These are phyloP conservation scores for Naegleria fowleri DNA, from an alignment of 208 protist genomes.

Conservation along the genomic window DNA sequence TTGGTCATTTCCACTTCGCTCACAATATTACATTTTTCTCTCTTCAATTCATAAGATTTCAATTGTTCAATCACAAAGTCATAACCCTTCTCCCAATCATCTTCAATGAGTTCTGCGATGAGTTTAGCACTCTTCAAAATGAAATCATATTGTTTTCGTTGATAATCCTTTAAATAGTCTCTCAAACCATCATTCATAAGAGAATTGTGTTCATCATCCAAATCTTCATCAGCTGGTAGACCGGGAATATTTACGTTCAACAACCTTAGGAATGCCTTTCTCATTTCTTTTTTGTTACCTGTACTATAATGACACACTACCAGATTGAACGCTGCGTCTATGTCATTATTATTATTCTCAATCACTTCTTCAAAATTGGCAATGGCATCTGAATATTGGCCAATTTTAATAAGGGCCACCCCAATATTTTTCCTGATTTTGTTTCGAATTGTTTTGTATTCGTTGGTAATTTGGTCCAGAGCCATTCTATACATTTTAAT, in stretches of 20 bases:
- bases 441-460: conserved; percentile 79
- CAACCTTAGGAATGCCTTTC: conserved; percentile 77
- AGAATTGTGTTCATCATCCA: conserved; percentile 73
- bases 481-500: conserved; percentile 94
- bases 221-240: conserved; percentile 61
- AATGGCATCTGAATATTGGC: conserved; percentile 91
- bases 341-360: conserved; percentile 71
- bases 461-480: conserved; percentile 81
- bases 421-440: conserved; percentile 91
- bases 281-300: conserved; percentile 85
- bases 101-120: conserved; percentile 84
- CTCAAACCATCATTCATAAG: conserved; percentile 69
- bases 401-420: conserved; percentile 88
- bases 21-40: conserved; percentile 50
- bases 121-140: conserved; percentile 82
- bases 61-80: conserved; percentile 87
- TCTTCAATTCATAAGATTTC: conserved; percentile 72
- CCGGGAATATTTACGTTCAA: conserved; percentile 63
- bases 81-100: conserved; percentile 80
- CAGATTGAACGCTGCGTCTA: conserved; percentile 85
- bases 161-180: conserved; percentile 65
- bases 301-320: conserved; percentile 93
- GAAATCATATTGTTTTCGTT: conserved; percentile 66
- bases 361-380: conserved; percentile 85
- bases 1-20: conserved; percentile 90